A percentile compares a stretch with the other conserved stretches of the same genome.
These are phyloP conservation scores for Aspergillus fumigatiaffinis DNA, from an alignment of 2,329 filamentous ascomycete genomes.

Conservation along the genomic window DNA sequence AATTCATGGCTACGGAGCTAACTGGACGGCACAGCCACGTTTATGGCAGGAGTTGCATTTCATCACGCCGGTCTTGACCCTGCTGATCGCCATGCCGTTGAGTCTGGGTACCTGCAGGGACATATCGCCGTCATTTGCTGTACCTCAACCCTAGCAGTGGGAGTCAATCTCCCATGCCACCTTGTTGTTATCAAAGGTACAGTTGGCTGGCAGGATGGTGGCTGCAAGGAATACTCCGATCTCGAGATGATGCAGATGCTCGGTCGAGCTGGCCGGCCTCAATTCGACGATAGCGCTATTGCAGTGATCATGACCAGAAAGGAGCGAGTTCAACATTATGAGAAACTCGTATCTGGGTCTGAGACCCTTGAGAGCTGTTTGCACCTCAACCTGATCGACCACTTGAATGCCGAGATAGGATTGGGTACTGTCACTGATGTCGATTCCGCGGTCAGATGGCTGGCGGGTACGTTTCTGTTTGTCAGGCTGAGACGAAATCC, in stretches of 20 bases:
- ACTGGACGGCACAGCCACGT: conserved; percentile 34
- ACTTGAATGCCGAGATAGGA: conserved; percentile 79
- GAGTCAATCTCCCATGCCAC: conserved; percentile 79
- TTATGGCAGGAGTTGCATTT: conserved; percentile 65
- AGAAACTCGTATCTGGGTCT: conserved; percentile 68
- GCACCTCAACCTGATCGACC: conserved; percentile 75
- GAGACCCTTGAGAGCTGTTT: conserved; percentile 74
- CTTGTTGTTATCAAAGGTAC: conserved; percentile 82
- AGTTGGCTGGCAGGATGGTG: conserved; percentile 57
- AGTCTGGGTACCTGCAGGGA: conserved; percentile 64
- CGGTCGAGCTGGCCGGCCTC: conserved; percentile 75
- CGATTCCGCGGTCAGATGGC: conserved; percentile 66
- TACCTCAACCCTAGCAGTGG: conserved; percentile 79
- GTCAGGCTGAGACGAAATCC: conserved; percentile 71
- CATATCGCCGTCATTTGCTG: conserved; percentile 80
- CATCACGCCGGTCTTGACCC: conserved; percentile 73
- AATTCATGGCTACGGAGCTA: not conserved
- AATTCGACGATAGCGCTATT: conserved; percentile 72
- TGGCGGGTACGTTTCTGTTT: conserved; percentile 72
- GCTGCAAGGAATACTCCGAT: conserved; percentile 70
- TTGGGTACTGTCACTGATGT: conserved; percentile 67
- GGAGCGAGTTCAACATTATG: conserved; percentile 63
- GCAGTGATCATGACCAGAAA: conserved; percentile 75
- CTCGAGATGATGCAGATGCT: conserved; percentile 90
- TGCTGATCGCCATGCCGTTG: conserved; percentile 62